Conservation (phyloP, 192 early-diverging fungal genomes). For the Haplosporangium gracile region DNA sequence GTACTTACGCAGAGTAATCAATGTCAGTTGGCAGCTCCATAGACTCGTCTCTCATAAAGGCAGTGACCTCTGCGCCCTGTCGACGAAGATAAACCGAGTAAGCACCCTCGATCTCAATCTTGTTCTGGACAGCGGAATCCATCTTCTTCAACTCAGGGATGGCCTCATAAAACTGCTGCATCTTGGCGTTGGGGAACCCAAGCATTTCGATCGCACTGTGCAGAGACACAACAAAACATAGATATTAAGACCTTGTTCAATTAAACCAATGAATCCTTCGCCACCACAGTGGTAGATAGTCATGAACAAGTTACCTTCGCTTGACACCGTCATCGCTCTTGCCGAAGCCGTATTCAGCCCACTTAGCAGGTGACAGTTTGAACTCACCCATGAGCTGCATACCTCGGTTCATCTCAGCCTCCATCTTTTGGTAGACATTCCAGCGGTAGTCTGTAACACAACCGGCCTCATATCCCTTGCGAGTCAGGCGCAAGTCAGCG, state of each 20-base stretch:
- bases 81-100: constrained; percentile 77
- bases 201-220: constrained; percentile 66
- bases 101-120: constrained; percentile 73
- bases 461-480: constrained; percentile 73
- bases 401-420: constrained; percentile 63
- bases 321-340: constrained; percentile 57
- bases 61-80: constrained; percentile 71
- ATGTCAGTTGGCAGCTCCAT: constrained; percentile 71
- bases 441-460: constrained; percentile 64
- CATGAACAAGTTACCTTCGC: constrained; percentile 41
- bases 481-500: constrained; percentile 81
- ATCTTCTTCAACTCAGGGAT: constrained; percentile 70
- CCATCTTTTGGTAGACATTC: constrained; percentile 54
- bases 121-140: constrained; percentile 61
- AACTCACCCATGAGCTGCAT: constrained; percentile 64
- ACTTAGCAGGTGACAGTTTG: constrained; percentile 63
- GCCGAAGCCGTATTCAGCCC: constrained; percentile 62
- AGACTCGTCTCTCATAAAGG: constrained; percentile 77
- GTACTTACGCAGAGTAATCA: constrained; percentile 70
- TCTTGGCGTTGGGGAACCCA: constrained; percentile 55
- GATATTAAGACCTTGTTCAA: neutral
- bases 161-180: constrained; percentile 64
- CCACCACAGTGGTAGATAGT: neutral
- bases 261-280: neutral
- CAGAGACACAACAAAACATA: neutral